Evolutionary conservation across 1,139 yeast species (phyloP), one percentile per base, ranked within the genome.

Genomic region (Sugiyamaella paludigena): DNA sequence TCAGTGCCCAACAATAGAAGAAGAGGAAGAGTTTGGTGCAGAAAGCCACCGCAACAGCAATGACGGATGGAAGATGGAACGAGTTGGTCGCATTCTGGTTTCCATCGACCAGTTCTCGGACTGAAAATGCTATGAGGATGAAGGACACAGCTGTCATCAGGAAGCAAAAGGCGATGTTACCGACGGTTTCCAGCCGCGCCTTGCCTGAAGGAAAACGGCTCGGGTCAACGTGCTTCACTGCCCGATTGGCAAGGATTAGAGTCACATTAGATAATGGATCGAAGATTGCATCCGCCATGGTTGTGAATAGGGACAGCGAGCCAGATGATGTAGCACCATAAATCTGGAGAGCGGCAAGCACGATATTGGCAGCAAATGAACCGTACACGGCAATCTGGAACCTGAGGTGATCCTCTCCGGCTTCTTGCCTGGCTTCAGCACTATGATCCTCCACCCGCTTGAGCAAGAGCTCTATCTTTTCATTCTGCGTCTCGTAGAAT

Each of bases 221-320:
- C 19, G 41, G 36, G 40, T 52, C 50, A 12, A 49, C 53, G 24
- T 39, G 37, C 8, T 40, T 31, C 19, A 52, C 53, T 1, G 56
- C 50, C n/a, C 48, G 37, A 26, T 52, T 50, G 31, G 53, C 34
- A 36, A 42, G 28, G 15, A 52, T 40, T 43, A 53, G 52, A 31
- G 51, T 43, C 40, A 51, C 19, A 12, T 53, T 54, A 15, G 52
- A 46, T 36, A 54, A 26, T 16, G 56, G 57, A 40, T 54, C 57
- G 30, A 54, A 53, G 15, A 53, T 30, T 7, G 56, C 47, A 42
- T 54, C 57, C 7, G 56, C 55, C 54, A 49, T 51, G 7, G 57
- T 54, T 12, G 57, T 54, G 41, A 54, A 45, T 8, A 54, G 51
- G 19, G 57, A 54, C 32, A 54, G 51, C 3, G 57, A 54, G n/a